These are phyloP conservation scores for Centrapalus pauciflorus DNA, from an alignment of 129 eudicot species.

Conservation along the genomic window DNA sequence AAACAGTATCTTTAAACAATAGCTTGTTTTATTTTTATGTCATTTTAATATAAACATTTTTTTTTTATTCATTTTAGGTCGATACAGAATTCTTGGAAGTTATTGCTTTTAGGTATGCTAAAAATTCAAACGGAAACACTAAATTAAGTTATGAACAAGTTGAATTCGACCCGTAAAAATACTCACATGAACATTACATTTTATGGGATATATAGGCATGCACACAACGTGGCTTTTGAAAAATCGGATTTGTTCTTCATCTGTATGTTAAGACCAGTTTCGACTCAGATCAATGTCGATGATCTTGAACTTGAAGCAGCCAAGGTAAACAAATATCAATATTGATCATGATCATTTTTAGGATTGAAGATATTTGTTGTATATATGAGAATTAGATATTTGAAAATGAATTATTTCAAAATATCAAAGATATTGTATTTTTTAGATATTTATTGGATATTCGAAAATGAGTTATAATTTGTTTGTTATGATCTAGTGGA, in stretches of 20 bases:
- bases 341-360: too few relatives aligned
- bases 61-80: slow-evolving; percentile 31
- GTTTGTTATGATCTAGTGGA: slow-evolving; percentile 52
- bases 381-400: too few relatives aligned
- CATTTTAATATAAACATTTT: neutral
- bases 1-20: too few relatives aligned
- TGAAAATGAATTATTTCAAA: too few relatives aligned
- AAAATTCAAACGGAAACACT: too few relatives aligned
- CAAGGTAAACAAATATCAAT: too few relatives aligned
- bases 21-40: too few relatives aligned
- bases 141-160: neutral
- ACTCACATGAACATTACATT: too few relatives aligned
- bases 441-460: too few relatives aligned
- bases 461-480: too few relatives aligned
- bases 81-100: slow-evolving; percentile 82
- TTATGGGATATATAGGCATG: slow-evolving; percentile 45
- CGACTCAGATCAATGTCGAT: slow-evolving; percentile 56
- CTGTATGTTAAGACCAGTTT: slow-evolving; percentile 68
- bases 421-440: too few relatives aligned
- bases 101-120: slow-evolving; percentile 64
- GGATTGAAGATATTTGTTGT: too few relatives aligned
- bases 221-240: slow-evolving; percentile 75
- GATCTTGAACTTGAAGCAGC: slow-evolving; percentile 91
- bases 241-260: slow-evolving; percentile 88
- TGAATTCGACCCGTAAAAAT: neutral